These are phyloP conservation scores for Kazachstania sp. DNA, from an alignment of 1,139 yeast species.

Conservation along the genomic window DNA sequence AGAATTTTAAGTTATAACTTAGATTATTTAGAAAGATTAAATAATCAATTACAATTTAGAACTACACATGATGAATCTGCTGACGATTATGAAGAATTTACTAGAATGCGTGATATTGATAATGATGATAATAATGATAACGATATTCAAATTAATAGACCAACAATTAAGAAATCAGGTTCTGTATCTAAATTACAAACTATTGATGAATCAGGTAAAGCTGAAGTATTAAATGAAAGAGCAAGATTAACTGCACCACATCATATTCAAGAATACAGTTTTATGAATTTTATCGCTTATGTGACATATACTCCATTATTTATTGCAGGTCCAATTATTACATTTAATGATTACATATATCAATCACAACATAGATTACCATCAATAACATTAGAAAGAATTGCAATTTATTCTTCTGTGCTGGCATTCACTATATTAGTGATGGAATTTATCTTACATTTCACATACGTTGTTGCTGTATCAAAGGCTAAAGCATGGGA, in stretches of 20 bases:
- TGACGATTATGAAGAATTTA: background rate
- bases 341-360: constrained; percentile 82
- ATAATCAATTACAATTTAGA: constrained; percentile 13
- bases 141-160: constrained; percentile 9
- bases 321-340: constrained; percentile 89
- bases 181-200: constrained; percentile 25
- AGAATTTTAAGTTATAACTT: constrained; percentile 76
- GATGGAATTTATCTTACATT: constrained; percentile 86
- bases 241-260: constrained; percentile 62
- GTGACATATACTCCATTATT: constrained; percentile 79
- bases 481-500: constrained; percentile 82
- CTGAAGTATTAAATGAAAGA: constrained; percentile 42
- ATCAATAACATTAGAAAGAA: constrained; percentile 47
- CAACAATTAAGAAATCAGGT: constrained; percentile 11
- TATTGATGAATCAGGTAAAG: constrained; percentile 23
- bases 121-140: constrained; percentile 14
- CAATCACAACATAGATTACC: constrained; percentile 46
- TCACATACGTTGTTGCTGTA: constrained; percentile 86
- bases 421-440: constrained; percentile 63
- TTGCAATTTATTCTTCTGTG: constrained; percentile 54
- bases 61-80: background rate
- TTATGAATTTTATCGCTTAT: constrained; percentile 64
- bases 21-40: constrained; percentile 54
- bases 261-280: constrained; percentile 48
- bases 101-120: background rate